phyloP scores from a whole-genome alignment of 1,284 basidiomycete genomes.

The Xerocomus tenax region DNA sequence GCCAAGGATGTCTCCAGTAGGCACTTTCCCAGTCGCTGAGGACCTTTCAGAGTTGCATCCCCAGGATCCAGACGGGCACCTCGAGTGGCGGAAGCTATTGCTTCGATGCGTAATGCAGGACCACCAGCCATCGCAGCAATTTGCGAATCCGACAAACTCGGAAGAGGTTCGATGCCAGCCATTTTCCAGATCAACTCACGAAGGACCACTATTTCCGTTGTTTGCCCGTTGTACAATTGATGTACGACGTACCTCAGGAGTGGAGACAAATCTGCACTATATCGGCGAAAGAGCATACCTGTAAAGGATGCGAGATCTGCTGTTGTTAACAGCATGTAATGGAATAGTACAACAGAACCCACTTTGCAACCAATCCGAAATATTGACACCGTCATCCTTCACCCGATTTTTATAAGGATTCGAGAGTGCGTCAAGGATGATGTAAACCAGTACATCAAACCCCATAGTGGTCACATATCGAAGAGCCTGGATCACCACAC shows the following conservation, averaged over 20 bases:
- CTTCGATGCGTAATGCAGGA: conserved; percentile 78
- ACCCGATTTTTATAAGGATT: conserved; percentile 79
- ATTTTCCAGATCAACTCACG: conserved; percentile 91
- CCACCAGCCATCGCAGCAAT: conserved; percentile 88
- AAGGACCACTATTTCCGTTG: conserved; percentile 85
- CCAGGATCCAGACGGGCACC: conserved; percentile 62
- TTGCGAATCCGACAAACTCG: conserved; percentile 82
- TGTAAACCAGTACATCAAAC: conserved; percentile 87
- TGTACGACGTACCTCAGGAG: conserved; percentile 88
- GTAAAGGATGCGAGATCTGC: conserved; percentile 85
- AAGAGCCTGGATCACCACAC: conserved; percentile 84
- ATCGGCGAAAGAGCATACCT: conserved; percentile 85
- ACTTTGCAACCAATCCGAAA: conserved; percentile 92
- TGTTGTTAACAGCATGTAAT: conserved; percentile 12
- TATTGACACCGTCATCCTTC: conserved; percentile 89
- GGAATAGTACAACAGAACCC: conserved; percentile 29
- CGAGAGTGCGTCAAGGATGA: conserved; percentile 81
- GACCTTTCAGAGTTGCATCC: conserved; percentile 52
- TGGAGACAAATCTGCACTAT: conserved; percentile 75
- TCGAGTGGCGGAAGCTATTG: conserved; percentile 61
- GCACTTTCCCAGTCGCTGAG: conserved; percentile 60
- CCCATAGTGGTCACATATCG: conserved; percentile 87
- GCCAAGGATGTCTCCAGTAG: conserved; percentile 68
- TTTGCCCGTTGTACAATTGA: conserved; percentile 75
- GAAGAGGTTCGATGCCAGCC: conserved; percentile 88